Percentiles rank a stretch among this genome's conserved stretches.
phyloP scores from a whole-genome alignment of 768 basidiomycete genomes.

The Fistulinella prunicolor region DNA sequence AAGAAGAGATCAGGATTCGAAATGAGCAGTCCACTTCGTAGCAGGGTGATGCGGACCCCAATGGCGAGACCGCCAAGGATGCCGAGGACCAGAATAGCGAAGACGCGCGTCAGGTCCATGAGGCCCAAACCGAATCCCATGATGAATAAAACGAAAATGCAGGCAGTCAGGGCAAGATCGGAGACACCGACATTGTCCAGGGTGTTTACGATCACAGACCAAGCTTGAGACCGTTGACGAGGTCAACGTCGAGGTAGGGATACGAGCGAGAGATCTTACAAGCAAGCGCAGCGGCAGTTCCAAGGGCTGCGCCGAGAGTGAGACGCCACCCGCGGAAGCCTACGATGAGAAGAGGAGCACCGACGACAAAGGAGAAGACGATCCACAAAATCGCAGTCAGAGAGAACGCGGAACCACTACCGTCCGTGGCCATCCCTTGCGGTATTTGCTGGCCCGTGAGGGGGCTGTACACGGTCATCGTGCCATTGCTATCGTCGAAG shows the following conservation, averaged over 20 bases:
- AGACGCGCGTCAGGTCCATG: conserved; percentile 48
- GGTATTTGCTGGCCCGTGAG: conserved; percentile 40
- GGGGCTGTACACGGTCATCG: conserved; percentile 44
- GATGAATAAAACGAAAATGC: conserved; percentile 48
- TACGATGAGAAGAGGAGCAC: conserved; percentile 50
- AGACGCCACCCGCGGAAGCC: conserved; percentile 58
- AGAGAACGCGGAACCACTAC: conserved; percentile 49
- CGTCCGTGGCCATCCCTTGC: conserved; percentile 59
- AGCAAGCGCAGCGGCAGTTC: conserved; percentile 46
- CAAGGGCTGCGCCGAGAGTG: conserved; percentile 54
- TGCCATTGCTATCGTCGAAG: conserved; percentile 31
- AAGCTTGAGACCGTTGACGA: conserved; percentile 38
- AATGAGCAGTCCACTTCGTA: conserved; percentile 50
- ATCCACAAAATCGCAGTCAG: conserved; percentile 58
- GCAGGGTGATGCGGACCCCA: conserved; percentile 51
- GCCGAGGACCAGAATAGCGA: conserved; percentile 46
- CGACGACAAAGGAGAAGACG: conserved; percentile 47
- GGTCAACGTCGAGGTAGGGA: background rate
- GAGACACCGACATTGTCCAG: conserved; percentile 45
- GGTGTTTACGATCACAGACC: conserved; percentile 62
- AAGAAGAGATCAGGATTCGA: conserved; percentile 33
- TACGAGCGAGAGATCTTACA: conserved; percentile 31
- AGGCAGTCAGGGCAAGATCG: conserved; percentile 49
- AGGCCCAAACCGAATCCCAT: conserved; percentile 52
- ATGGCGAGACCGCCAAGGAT: conserved; percentile 56